Evolutionary conservation across 139 green algal genomes (phyloP), one percentile per base, ranked within the genome.

Genomic region (Trebouxia sp.): DNA sequence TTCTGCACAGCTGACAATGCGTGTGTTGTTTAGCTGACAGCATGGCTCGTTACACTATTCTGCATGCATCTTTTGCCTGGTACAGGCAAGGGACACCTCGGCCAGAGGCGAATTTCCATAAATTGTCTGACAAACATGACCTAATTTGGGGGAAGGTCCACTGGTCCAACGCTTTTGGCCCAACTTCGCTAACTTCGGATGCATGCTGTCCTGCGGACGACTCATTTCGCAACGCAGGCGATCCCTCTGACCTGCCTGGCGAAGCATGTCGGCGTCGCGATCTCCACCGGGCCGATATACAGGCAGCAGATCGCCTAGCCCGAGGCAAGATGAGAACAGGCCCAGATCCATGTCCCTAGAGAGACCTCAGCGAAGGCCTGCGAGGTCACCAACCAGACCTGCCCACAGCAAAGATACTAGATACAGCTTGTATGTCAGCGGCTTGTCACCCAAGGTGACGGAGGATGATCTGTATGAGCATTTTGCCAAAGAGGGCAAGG

Each of bases 401-500:
- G 42, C 42, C 24, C 42, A 77, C n/a, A 77, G 69, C 41, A 77
- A 77, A 35, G 69, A 77, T 6, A 55, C 41, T 15, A 55, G 69
- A 24, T 58, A 37, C 41, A 77, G 42, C 26, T 77, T 77, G 41
- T 77, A 77, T 39, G 42, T 77, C 11, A 77, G 69, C 35, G 69
- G 69, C 41, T n/a, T 77, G 20, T 51, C 69, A 8, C 42, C 69
- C 12, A 51, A 55, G 8, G 69, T 77, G 6, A 77, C 69, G 14
- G 69, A 77, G 28, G 69, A 77, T 4, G 69, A 77, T 20, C 26
- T 77, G 69, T 55, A 58, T n/a, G 42, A 77, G 39, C 69, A 77
- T 30, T 77, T 77, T 35, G 39, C 24, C 4, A 51, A 56, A 48
- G 69, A 77, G 41, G 69, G 69, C 41, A 77, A 77, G 69, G 69